A percentile compares a stretch with the other conserved stretches of the same genome.
Evolutionary conservation across 352 stramenopile species (phyloP).

Genomic region (Globisporangium uncinulatum): DNA sequence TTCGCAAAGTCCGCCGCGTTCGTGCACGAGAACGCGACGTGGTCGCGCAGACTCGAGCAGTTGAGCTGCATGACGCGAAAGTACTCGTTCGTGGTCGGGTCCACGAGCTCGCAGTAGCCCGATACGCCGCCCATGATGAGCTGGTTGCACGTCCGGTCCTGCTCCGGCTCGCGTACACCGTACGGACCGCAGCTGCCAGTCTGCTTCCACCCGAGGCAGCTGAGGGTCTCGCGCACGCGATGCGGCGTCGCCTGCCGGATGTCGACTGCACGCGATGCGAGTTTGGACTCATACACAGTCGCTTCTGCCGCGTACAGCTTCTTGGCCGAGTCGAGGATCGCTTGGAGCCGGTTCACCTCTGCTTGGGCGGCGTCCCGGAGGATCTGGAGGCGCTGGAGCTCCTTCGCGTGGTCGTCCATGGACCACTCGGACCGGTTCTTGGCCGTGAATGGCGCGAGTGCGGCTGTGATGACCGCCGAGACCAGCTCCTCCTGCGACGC

Average conservation of each 20-base stretch:
- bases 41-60: constrained; percentile 42
- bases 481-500: constrained; percentile 10
- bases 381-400: constrained; percentile 30
- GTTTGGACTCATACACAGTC: constrained; percentile 28
- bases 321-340: constrained; percentile 23
- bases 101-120: constrained; percentile 64
- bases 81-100: constrained; percentile 42
- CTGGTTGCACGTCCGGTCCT: constrained; percentile 47
- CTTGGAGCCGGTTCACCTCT: constrained; percentile 28
- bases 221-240: constrained; percentile 29
- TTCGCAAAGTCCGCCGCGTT: constrained; percentile 59
- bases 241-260: constrained; percentile 24
- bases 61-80: constrained; percentile 72
- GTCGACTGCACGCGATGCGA: constrained; percentile 25
- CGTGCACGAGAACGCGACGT: constrained; percentile 50
- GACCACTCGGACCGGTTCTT: constrained; percentile 15
- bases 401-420: constrained; percentile 14
- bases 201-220: constrained; percentile 63
- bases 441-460: constrained; percentile 9
- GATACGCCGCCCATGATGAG: constrained; percentile 31
- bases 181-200: constrained; percentile 38
- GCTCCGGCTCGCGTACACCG: constrained; percentile 36
- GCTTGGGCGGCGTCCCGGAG: constrained; percentile 31
- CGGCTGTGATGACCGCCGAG: constrained; percentile 9
- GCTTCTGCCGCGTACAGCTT: constrained; percentile 27